A percentile compares a stretch with the other conserved stretches of the same genome.
phyloP scores from a whole-genome alignment of 164 flowering plant species.

The Kingdonia uniflora region DNA sequence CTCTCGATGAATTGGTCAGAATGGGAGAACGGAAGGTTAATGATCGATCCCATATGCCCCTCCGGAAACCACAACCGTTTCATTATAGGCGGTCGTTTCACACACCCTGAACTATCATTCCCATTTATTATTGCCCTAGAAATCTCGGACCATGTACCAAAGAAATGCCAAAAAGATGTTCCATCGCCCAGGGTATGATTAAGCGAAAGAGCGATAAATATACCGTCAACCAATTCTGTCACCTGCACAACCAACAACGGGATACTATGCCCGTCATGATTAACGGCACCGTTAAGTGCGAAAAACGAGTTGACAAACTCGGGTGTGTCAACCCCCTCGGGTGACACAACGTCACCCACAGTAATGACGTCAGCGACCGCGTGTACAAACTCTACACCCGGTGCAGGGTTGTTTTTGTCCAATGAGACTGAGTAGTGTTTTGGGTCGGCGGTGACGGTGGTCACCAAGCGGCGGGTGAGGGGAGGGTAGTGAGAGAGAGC shows the following conservation, averaged over 20 bases:
- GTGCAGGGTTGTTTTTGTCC: conserved; percentile 31
- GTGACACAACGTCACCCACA: conserved; percentile 27
- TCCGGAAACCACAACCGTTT: conserved; percentile 30
- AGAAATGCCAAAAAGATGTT: conserved; percentile 47
- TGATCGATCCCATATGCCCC: conserved; percentile 10
- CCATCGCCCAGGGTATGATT: conserved; percentile 41
- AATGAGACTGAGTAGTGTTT: conserved; percentile 21
- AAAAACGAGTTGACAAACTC: conserved; percentile 38
- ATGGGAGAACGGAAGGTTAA: conserved; percentile 30
- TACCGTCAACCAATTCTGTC: conserved; percentile 39
- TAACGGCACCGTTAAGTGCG: conserved; percentile 31
- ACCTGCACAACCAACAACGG: conserved; percentile 43
- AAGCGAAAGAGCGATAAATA: conserved; percentile 37
- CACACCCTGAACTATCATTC: not conserved
- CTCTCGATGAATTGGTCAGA: conserved; percentile 21
- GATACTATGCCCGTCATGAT: conserved; percentile 38
- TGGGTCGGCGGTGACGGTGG: conserved; percentile 14
- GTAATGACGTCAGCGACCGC: conserved; percentile 21
- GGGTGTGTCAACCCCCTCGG: conserved; percentile 36
- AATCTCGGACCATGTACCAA: conserved; percentile 38
- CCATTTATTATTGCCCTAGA: conserved; percentile 8
- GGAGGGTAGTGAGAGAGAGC: conserved; percentile 45
- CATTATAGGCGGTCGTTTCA: conserved; percentile 26
- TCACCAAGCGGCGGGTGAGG: conserved; percentile 38
- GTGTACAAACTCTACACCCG: conserved; percentile 44